Evolutionary conservation across 805 yeast genomes (phyloP), one percentile per base, ranked within the genome.

Genomic region (Kluyveromyces nonfermentans): DNA sequence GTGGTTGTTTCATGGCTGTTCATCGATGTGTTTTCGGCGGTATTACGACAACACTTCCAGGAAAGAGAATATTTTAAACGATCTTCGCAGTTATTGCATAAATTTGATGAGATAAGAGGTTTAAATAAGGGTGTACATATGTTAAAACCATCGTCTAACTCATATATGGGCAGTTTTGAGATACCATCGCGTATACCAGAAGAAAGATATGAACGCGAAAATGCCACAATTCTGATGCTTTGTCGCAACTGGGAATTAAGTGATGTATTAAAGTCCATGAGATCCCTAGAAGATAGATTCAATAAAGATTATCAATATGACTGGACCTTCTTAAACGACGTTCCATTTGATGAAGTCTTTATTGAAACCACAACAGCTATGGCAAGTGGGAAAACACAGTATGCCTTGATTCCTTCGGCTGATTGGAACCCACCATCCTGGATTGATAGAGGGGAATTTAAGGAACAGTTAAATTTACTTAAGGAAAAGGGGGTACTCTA

Each of bases 141-240:
- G 4, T 43, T 53, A 31, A 61, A 61, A 40, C 44, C 60, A 17
- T 54, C 64, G 1, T 48, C 60, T 28, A 57, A 60, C 35, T 47
- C 57, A 3, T 52, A 64, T 42, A 53, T 51, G 28, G 42, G 52
- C 34, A 50, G 50, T 12, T 28, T 55, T 5, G 21, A 50, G 5
- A 32, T 35, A 5, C 41, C 50, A 18, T 9, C 36, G n/a, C 25
- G 19, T 14, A 22, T 33, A 18, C 39, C 32, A 14, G 16, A 14
- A 25, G 21, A 34, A 3, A 17, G 35, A 15, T 25, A 34, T 17
- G 42, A 33, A 7, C 51, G 51, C 33, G 56, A 55, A 55, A 88
- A 87, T 59, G 97, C 97, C 3, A 82, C 95, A 0, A 61, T 89
- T 21, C 73, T 89, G 44, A 88, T 89, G 95, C 73, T 89, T 21